These are phyloP conservation scores for Cordyceps cateniannulata DNA, from an alignment of 2,329 filamentous ascomycete species.

Conservation along the genomic window DNA sequence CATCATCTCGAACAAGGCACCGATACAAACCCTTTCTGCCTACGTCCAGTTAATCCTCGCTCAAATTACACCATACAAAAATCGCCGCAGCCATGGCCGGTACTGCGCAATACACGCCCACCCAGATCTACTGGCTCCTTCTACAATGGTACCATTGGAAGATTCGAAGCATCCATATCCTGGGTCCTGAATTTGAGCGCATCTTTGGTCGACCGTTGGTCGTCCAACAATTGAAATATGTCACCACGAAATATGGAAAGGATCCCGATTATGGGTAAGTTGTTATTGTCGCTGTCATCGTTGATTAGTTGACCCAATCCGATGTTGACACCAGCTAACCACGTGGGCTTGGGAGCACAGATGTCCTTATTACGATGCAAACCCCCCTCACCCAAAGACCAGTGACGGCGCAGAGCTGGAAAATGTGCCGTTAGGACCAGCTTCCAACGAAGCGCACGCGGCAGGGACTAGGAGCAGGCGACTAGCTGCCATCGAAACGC, in stretches of 20 bases:
- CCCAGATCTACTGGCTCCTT: constrained; percentile 31
- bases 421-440: background rate
- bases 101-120: constrained; percentile 26
- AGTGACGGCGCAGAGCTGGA: background rate
- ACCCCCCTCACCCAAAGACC: background rate
- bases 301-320: background rate
- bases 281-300: no score
- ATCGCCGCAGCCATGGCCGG: constrained; percentile 33
- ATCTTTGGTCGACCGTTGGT: background rate
- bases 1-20: background rate
- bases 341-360: background rate
- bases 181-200: background rate
- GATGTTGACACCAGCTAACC: background rate
- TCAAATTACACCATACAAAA: background rate
- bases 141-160: constrained; percentile 20
- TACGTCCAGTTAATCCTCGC: background rate
- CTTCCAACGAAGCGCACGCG: no score
- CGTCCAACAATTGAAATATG: background rate
- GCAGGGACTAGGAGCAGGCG: no score
- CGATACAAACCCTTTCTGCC: background rate
- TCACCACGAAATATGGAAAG: background rate
- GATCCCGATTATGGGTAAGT: background rate
- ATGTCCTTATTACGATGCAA: background rate
- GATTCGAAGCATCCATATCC: constrained; percentile 12
- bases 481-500: no score